Base-by-base conservation (phyloP, 352 stramenopile genomes). In the Phytophthora sojae region DNA sequence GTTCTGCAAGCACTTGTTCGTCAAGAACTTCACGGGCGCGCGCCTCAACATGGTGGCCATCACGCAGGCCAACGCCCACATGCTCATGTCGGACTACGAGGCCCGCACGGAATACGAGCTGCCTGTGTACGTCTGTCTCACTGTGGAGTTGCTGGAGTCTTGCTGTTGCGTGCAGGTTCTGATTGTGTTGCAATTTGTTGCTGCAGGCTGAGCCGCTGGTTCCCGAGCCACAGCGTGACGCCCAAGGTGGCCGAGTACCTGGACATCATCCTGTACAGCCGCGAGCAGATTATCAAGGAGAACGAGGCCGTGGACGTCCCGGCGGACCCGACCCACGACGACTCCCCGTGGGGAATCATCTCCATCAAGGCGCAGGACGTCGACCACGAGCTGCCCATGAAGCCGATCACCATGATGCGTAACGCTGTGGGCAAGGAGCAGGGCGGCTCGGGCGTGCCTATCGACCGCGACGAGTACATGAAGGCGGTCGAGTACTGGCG, bases 1-100 rank as follows among this genome's bases (percentile, higher is more conserved):
- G 32, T 99, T 99, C 83, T 99, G 97, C 86, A 99, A 99, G 88
- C 97, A 99, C 82, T 60, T 99, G 32, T 99, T 99, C 75, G 77
- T 99, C 32, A 82, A 94, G 19, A 99, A 99, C 82, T 98, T 98
- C 71, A 94, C 87, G 23, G 89, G 93, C 44, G 89, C 90, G 53
- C 86, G 88, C 54, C 92, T 96, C 76, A 96, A 94, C 30, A 96
- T 82, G 57, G 82, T 98, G 61, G 75, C 86, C 0, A 98, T 99
- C 69, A 99, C 92, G n/a, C 74, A 90, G 55, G 93, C 97, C 44
- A 99, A 99, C 77, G 84, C 95, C 75, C 81, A 90, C 42, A 87
- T 98, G 61, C 79, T 99, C 51, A 85, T 92, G 59, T 97, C 92
- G 29, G 91, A 92, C 63, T 99, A 99, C 78, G 92, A 98, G 64